Evolutionary conservation across 805 yeast genomes (phyloP).

Genomic region (Priceomyces castillae): DNA sequence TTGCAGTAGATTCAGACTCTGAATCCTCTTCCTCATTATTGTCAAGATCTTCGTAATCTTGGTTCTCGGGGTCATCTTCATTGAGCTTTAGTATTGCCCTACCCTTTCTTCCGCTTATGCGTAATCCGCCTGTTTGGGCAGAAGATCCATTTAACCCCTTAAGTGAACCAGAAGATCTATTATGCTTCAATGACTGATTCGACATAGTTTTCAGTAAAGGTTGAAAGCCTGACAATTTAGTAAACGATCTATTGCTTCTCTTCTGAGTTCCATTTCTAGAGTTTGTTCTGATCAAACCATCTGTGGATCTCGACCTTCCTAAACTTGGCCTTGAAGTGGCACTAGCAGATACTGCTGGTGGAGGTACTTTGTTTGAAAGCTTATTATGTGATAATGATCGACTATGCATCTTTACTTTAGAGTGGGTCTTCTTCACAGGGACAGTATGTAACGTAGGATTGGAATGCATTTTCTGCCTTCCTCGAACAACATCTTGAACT

Average conservation of each 20-base stretch:
- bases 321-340: conserved; percentile 25
- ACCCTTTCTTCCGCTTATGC: conserved; percentile 35
- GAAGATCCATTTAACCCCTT: conserved; percentile 23
- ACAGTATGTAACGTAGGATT: not conserved
- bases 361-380: conserved; percentile 10
- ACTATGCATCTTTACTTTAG: conserved; percentile 17
- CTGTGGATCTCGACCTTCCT: conserved; percentile 41
- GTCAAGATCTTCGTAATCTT: conserved; percentile 36
- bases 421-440: conserved; percentile 4
- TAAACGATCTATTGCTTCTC: conserved; percentile 35
- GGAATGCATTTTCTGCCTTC: not conserved
- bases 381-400: conserved; percentile 30
- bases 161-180: conserved; percentile 32
- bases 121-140: conserved; percentile 26
- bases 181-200: conserved; percentile 28
- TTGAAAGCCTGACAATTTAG: conserved; percentile 33
- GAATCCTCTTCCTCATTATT: conserved; percentile 11
- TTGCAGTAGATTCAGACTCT: not conserved
- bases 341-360: conserved; percentile 1
- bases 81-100: conserved; percentile 39
- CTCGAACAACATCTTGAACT: conserved; percentile 1
- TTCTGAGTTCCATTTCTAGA: conserved; percentile 20
- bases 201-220: conserved; percentile 36
- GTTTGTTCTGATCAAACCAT: conserved; percentile 30
- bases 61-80: conserved; percentile 31